Conservation (phyloP, 768 basidiomycete species). For the Suillus decipiens region DNA sequence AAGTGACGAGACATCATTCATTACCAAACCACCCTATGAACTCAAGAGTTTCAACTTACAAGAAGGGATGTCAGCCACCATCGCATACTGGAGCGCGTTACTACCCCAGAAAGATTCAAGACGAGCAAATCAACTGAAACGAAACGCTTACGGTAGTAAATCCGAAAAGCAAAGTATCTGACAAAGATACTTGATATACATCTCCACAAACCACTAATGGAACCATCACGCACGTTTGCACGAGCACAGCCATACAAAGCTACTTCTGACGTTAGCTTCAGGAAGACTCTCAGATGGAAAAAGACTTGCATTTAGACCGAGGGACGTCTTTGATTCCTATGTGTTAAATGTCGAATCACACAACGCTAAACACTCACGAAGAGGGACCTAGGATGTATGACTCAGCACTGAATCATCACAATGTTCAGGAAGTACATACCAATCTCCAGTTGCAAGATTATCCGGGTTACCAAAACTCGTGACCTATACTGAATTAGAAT, state of each 20-base stretch:
- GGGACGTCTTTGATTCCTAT: slow-evolving; percentile 2
- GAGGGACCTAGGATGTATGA: slow-evolving; percentile 11
- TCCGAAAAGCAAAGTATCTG: slow-evolving; percentile 15
- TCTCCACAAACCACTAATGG: not conserved
- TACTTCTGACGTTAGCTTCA: slow-evolving; percentile 15
- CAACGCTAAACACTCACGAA: slow-evolving; percentile 10
- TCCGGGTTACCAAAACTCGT: slow-evolving; percentile 39
- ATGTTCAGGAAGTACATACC: slow-evolving; percentile 27
- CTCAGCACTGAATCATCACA: not conserved
- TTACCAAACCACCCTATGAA: not conserved
- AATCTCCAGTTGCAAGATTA: slow-evolving; percentile 37
- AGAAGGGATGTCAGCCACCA: slow-evolving; percentile 41
- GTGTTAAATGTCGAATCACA: not conserved
- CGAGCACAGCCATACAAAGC: slow-evolving; percentile 43
- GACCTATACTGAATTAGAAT: slow-evolving; percentile 29
- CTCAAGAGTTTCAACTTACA: slow-evolving; percentile 3
- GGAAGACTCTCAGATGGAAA: not conserved
- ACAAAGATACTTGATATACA: not conserved
- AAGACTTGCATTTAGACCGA: slow-evolving; percentile 15
- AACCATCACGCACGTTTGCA: slow-evolving; percentile 39
- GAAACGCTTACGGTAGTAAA: slow-evolving; percentile 9
- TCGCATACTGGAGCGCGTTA: slow-evolving; percentile 32
- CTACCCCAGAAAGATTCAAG: slow-evolving; percentile 21
- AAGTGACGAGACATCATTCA: not conserved
- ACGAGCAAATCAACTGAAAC: not conserved